Conservation (phyloP, 1,284 basidiomycete genomes). For the Phenoliferia sp. region DNA sequence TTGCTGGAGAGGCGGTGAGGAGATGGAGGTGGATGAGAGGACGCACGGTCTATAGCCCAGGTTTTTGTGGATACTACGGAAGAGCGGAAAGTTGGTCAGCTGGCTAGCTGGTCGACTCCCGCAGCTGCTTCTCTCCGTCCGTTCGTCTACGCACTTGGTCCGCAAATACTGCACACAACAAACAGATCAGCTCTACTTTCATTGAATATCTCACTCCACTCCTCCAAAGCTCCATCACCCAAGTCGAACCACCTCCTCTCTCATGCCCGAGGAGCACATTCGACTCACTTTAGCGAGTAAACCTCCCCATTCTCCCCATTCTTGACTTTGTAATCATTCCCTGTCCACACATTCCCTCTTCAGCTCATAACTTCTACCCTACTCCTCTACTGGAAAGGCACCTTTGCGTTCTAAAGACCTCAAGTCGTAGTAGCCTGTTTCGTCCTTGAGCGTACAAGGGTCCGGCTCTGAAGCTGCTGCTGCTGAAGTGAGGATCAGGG, state of each 20-base stretch:
- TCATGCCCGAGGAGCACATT: neutral
- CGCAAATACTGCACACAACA: neutral
- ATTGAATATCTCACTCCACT: neutral
- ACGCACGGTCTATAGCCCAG: slow-evolving; percentile 45
- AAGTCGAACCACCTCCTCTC: neutral
- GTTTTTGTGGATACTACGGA: slow-evolving; percentile 52
- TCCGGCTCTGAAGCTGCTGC: no score
- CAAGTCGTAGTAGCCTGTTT: slow-evolving; percentile 4
- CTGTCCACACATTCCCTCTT: neutral
- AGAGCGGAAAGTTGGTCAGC: slow-evolving; percentile 44
- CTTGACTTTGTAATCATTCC: slow-evolving; percentile 1
- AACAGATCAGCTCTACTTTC: neutral
- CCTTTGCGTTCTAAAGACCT: neutral
- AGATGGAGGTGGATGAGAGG: no score
- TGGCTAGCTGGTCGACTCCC: neutral
- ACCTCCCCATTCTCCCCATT: neutral
- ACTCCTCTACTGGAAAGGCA: neutral
- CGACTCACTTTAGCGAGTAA: slow-evolving; percentile 5
- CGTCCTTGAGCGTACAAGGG: no score
- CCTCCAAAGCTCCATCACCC: neutral
- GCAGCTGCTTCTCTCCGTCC: neutral
- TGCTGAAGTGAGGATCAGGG: no score
- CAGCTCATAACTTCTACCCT: neutral
- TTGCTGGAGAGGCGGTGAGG: neutral
- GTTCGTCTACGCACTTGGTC: neutral